Evolutionary conservation across 1,284 basidiomycete genomes (phyloP).

Genomic region (Apiotrichum domesticum): DNA sequence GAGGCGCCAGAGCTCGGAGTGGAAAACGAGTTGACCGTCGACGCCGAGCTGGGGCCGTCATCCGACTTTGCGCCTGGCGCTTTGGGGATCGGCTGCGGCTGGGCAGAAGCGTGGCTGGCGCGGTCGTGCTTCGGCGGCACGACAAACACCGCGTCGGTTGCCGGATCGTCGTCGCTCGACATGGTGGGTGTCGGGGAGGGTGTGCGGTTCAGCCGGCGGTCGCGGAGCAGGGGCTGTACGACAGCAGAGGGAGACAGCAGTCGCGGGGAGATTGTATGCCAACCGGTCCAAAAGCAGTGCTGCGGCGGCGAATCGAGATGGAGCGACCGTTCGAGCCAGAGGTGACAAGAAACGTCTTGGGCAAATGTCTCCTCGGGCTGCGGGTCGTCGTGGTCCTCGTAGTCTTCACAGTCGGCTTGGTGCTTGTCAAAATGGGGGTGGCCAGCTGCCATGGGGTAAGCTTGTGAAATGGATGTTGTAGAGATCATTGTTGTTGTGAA

Average conservation of each 20-base stretch:
- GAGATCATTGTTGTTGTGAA: background rate
- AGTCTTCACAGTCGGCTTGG: background rate
- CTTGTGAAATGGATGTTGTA: background rate
- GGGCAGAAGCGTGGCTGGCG: background rate
- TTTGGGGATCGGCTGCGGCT: background rate
- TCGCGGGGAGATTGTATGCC: constrained; percentile 15
- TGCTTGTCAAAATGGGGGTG: background rate
- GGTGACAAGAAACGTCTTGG: background rate
- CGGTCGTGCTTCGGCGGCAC: background rate
- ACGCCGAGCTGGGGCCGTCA: background rate
- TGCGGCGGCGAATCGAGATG: background rate
- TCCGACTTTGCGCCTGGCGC: background rate
- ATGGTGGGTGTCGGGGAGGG: constrained; percentile 18
- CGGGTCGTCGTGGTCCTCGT: no score
- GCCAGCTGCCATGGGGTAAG: background rate
- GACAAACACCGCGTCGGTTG: background rate
- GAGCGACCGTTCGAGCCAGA: background rate
- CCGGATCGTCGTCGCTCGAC: constrained; percentile 20
- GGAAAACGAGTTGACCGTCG: background rate
- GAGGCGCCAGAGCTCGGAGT: constrained; percentile 5
- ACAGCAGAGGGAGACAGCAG: constrained; percentile 11
- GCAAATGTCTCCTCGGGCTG: background rate
- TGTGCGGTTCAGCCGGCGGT: constrained; percentile 4
- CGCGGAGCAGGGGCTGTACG: constrained; percentile 4
- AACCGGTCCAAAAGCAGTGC: constrained; percentile 4